Evolutionary conservation across 2,329 filamentous ascomycete genomes (phyloP).

Genomic region (Fusarium sp.): DNA sequence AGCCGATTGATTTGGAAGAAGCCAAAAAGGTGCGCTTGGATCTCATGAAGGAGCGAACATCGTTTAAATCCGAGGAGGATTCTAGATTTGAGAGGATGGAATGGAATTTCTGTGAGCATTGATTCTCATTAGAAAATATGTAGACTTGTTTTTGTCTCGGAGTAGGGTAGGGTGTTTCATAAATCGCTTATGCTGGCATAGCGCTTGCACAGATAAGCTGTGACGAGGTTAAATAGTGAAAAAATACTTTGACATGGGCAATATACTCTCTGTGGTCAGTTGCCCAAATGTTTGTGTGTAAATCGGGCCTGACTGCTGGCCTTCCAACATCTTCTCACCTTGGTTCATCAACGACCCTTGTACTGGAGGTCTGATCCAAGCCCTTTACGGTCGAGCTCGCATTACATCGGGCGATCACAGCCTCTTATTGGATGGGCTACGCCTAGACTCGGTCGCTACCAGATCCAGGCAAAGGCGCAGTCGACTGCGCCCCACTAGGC

Average conservation of each 20-base stretch:
- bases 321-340: no score
- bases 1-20: not conserved
- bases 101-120: not conserved
- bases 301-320: not conserved
- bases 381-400: not conserved
- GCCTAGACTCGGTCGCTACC: not conserved
- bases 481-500: not conserved
- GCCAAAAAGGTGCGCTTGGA: not conserved
- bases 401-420: rapidly evolving
- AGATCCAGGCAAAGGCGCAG: not conserved
- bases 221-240: no score
- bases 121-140: not conserved
- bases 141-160: not conserved
- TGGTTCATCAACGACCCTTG: no score
- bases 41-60: not conserved
- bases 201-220: no score
- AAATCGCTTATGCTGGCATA: not conserved
- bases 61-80: not conserved
- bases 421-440: not conserved
- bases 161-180: not conserved
- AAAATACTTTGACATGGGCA: no score
- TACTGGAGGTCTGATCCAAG: not conserved
- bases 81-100: not conserved
- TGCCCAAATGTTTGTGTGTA: no score
- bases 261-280: no score